Base-by-base conservation (phyloP, 148 eudicot species). In the Beta vulgaris region DNA sequence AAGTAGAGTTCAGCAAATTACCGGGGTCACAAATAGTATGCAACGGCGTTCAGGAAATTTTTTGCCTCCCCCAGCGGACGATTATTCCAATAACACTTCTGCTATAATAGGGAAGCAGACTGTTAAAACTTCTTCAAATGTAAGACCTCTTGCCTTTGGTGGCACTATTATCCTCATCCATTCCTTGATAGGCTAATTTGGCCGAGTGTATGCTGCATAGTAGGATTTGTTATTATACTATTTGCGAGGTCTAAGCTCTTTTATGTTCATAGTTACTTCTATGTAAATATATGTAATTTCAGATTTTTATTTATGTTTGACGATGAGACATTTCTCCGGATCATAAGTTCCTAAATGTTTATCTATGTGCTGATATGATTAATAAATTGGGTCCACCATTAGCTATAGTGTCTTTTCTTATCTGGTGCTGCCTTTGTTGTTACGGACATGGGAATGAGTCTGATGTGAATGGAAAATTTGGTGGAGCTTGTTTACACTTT, bases 1-100 rank as follows among this genome's bases (percentile, higher is more conserved):
- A 63, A 90, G 86, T 87, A 86, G 96, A 85, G 97, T 92, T 78
- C 94, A 92, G 85, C 89, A 95, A 82, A 89, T 95, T 77, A 93
- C 89, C 66, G 99, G 97, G 74, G 79, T 81, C 76, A 68, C 88
- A 42, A 89, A 84, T 66, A 88, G 81, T 81, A 44, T 80, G 81
- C 85, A 88, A 82, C 82, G 82, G 77, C 88, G 94, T 29, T 81
- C 89, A 28, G 99, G 99, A 75, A 76, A 61, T 84, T 71, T 78
- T 72, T 85, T 95, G 82, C 99, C 98, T 48, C 86, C 97, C 49
- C 98, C 99, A 18, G 37, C 77, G 39, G 94, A 88, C 81, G 91
- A 85, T 54, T 68, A 80, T 68, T 82, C 78, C 78, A 74, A 65
- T 80, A 79, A 69, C 74, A 82, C 61, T 72, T 75, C 77, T 60